phyloP scores from a whole-genome alignment of 2,329 filamentous ascomycete genomes.

The Aspergillus aculeatus region DNA sequence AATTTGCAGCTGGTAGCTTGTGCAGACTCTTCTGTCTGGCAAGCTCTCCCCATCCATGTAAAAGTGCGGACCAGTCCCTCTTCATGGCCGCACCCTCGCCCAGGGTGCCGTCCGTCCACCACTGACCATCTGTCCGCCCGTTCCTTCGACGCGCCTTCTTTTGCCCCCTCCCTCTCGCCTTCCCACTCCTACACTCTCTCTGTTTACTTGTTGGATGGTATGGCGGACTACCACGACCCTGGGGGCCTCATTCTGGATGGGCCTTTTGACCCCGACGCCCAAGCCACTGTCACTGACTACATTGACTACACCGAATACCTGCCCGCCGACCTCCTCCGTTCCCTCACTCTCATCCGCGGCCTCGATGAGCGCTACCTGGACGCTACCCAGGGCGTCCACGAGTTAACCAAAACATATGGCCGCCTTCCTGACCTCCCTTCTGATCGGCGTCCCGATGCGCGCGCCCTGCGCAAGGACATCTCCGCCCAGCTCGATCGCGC shows the following conservation, averaged over 20 bases:
- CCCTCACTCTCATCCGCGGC: slow-evolving; percentile 59
- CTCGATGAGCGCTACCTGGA: slow-evolving; percentile 47
- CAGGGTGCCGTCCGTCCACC: slow-evolving; percentile 23
- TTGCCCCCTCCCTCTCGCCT: slow-evolving; percentile 14
- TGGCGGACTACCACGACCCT: slow-evolving; percentile 45
- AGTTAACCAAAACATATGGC: slow-evolving; percentile 45
- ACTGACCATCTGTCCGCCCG: slow-evolving; percentile 18
- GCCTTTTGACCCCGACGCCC: slow-evolving; percentile 61
- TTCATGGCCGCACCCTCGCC: slow-evolving; percentile 22
- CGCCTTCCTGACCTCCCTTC: slow-evolving; percentile 52
- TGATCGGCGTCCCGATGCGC: slow-evolving; percentile 52
- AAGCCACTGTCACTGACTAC: slow-evolving; percentile 66
- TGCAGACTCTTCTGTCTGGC: slow-evolving; percentile 10
- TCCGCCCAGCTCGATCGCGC: slow-evolving; percentile 56
- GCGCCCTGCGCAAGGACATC: slow-evolving; percentile 55
- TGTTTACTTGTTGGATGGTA: slow-evolving; percentile 27
- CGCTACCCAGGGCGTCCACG: slow-evolving; percentile 42
- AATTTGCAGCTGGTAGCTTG: slow-evolving; percentile 11
- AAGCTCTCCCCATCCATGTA: slow-evolving; percentile 15
- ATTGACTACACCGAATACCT: slow-evolving; percentile 70
- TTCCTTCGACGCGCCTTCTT: slow-evolving; percentile 9
- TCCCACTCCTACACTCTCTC: slow-evolving; percentile 15
- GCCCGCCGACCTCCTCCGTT: slow-evolving; percentile 63
- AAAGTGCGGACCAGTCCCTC: slow-evolving; percentile 14
- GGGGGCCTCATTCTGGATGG: slow-evolving; percentile 47